Evolutionary conservation across 2,329 filamentous ascomycete genomes (phyloP), one percentile per base, ranked within the genome.

Genomic region (Aspergillus fischeri): DNA sequence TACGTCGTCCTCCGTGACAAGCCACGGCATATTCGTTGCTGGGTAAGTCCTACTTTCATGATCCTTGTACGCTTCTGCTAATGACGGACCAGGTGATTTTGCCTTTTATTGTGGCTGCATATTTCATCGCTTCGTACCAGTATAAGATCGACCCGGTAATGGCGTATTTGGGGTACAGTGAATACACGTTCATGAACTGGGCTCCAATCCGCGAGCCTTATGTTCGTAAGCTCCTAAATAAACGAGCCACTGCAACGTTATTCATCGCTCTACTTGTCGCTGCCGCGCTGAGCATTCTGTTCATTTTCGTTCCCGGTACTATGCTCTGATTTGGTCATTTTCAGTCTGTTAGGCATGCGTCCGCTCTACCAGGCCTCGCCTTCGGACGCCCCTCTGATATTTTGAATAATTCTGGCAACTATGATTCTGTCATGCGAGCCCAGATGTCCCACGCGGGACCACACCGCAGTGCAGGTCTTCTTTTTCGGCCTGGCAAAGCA

Each of bases 151-250:
- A 99, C 68, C 93, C 95, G 0, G 80, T 96, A 61, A 86, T 97
- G 73, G 94, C 92, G 4, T 82, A 97, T 21, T 74, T 90, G n/a
- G 92, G 93, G 38, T 88, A 87, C 73, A 97, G 92, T 78, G 95
- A 99, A 78, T 97, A 97, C 77, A 97, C 93, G 0, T 92, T 96
- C 52, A 92, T 97, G 81, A 90, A 87, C 74, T 97, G 95, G 79
- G 89, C 90, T 25, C 84, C 86, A 44, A 91, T 97, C 62, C 86
- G 90, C 55, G 94, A 99, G 75, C 90, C 92, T 0, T 99, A 94
- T 71, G 89, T 99, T 55, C 88, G 91, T 63, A 90, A 86, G 69
- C 85, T 97, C 21, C 83, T 99, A 55, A 86, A 86, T 64, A 92
- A 92, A 72, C 88, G 94, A 57, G 88, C 94, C 0, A 70, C 91